Evolutionary conservation across 495 filamentous ascomycete species (phyloP), one percentile per base, ranked within the genome.

Genomic region (Penicillium paradoxum): DNA sequence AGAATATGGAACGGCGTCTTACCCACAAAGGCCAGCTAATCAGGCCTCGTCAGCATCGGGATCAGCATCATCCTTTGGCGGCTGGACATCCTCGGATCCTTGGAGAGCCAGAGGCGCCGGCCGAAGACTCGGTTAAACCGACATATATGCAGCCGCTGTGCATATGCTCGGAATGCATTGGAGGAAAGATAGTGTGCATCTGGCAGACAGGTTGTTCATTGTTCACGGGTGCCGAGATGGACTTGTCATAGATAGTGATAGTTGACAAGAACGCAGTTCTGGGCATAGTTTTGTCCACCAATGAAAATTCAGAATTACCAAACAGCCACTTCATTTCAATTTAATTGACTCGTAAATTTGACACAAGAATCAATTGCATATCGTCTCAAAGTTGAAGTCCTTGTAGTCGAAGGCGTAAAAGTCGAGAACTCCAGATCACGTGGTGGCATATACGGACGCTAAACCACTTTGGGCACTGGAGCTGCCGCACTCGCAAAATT

Each of bases 71-170:
- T 68, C 52, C 51, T 63, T 40, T 52, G 69, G 61, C 22, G 14
- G 40, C 49, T 74, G 59, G 61, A 53, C 40, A 34, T 75, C 62
- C 37, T 68, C 72, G 29, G 73, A 63, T 46, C 65, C 80, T 0
- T 91, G 88, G 88, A 75, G 76, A 58, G 77, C 66, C 15, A 73
- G 85, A 56, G 89, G 89, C 1, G 69, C 80, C 14, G 89, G 89
- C 8, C 76, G 81, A 21, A 77, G 89, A 62, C 73, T 93, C 4
- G 88, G 88, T 15, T 52, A 32, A 19, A 21, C 14, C 5, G 18
- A 21, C 2, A 21, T 32, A 6, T 7, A 22, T 21, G 11, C 13
- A 33, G 25, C 15, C 18, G 30, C 24, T 39, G 6, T 14, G 22
- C 24, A 39, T 4, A 19, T 39, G 2, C 8, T 4, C 9, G n/a